Evolutionary conservation across 1,284 basidiomycete genomes (phyloP), one percentile per base, ranked within the genome.

Genomic region (Hortiboletus rubellus): DNA sequence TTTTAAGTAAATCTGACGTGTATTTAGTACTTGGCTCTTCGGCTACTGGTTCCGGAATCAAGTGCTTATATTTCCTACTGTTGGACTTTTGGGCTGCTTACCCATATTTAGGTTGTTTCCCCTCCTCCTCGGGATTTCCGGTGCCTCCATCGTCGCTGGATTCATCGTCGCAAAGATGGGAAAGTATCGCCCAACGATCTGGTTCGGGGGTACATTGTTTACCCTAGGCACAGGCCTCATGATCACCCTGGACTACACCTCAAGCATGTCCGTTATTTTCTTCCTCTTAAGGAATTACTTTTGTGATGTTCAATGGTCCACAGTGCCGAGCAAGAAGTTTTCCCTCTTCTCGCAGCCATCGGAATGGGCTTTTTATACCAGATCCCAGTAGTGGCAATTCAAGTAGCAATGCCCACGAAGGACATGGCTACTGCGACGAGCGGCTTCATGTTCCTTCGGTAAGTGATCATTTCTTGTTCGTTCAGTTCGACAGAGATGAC

Each of bases 351-450:
- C 17, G 76, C 83, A 5, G 81, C 84, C 4, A 18, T 85, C 3
- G 88, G 88, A 0, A 67, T 85, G 22, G 88, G 87, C 3, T 79
- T 76, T 60, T 68, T 90, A 38, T 89, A 87, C 78, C 85, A 87
- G 72, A 80, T 82, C 3, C 87, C 87, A 0, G 72, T 91, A 12
- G 85, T 91, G 55, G 86, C 78, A 24, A 70, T 92, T 15, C 90
- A 92, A 73, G 88, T 89, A 6, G 86, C 89, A 0, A 92, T 92
- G 88, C 91, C 90, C 1, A 65, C 89, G 22, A 85, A 85, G 61
- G 89, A 92, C 62, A 90, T 91, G 87, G 87, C 89, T 2, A 90
- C 90, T 1, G 85, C 82, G 55, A 91, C 91, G 0, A 76, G 81
- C 1, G 83, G 87, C 0, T 88, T 85, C 63, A 82, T 83, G n/a